Base-by-base conservation (phyloP, 2,329 filamentous ascomycete genomes). In the Ambrosiella xylebori region DNA sequence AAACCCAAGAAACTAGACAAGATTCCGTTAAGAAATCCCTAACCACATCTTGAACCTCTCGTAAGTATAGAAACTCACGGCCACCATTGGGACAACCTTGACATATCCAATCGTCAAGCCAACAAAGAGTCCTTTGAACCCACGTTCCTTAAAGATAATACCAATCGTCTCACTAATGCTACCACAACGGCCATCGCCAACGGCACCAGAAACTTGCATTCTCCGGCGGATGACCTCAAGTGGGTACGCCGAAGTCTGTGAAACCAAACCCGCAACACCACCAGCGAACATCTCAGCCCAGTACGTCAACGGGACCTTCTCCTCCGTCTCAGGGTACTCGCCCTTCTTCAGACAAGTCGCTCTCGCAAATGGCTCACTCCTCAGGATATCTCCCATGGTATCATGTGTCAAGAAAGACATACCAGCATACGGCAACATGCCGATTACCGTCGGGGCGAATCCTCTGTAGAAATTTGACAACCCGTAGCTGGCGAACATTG, bases 351-450 rank as follows among this genome's bases (percentile, higher is more conserved):
- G 72, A 0, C 86, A 88, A 3, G 91, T 95, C 68, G 88, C 86
- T 51, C 76, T 68, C 3, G 85, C 81, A 6, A 96, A 65, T 0
- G 69, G 62, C 0, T 83, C 82, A 58, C 78, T 76, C 15, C 90
- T 87, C 64, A 98, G 77, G 52, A 93, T 66, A 69, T 98, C 93
- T 61, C 88, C 87, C 45, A 85, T 81, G 3, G 87, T 88, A 69
- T 98, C 93, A 71, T 98, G 93, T 0, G 88, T 95, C 45, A 98
- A 78, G 71, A 98, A 98, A 1, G 89, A 95, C 66, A 94, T 84
- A 65, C 93, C 93, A 1, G 93, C 93, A 66, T 98, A 98, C 0
- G 93, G 93, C 0, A 98, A 74, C 91, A 98, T 98, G 64, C 93
- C 93, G 61, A 94, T 76, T 4, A 98, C 71, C 0, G 93, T 97